Evolutionary conservation across 2,329 filamentous ascomycete species (phyloP), one percentile per base, ranked within the genome.

Genomic region (Cladosporium oxysporum): DNA sequence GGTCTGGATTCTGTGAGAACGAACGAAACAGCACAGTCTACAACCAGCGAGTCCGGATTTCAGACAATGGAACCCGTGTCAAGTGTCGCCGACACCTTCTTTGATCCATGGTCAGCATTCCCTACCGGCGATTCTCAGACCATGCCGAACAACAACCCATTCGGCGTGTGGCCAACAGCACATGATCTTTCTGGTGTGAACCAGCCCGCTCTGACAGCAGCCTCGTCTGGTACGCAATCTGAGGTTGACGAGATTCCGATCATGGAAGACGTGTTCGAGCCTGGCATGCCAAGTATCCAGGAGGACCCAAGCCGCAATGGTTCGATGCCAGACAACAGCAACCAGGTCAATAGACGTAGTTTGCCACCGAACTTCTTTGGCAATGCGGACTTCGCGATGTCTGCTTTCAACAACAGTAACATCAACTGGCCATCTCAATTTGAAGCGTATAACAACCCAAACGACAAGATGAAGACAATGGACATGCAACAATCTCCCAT

Each of bases 151-250:
- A 73, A 75, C 68, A 75, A 76, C 57, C 71, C 73, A 2, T 76
- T 76, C 58, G 72, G 71, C 35, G 73, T 72, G 33, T 77, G 74
- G 74, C 69, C 74, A 11, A 73, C 70, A 16, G 67, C 66, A 47
- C 50, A 63, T 18, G 73, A 76, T 41, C 63, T 49, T 23, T 69
- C 66, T 29, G 69, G 66, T 62, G 35, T 71, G 47, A 69, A 70
- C n/a, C 76, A 78, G 67, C 76, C 76, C 60, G 76, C 76, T 18
- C 67, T 78, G 67, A 77, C 76, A 31, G 73, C 75, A 50, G 74
- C 75, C n/a, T 78, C 76, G 8, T 78, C 76, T 23, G 75, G 75
- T n/a, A 77, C 76, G 5, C 74, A 76, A 60, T 78, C 76, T 21
- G 76, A 78, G 57, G 69, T 77, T 35, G 76, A 78, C 58, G 76